These are phyloP conservation scores for Fusarium sp. DNA, from an alignment of 2,329 filamentous ascomycete species.

Conservation along the genomic window DNA sequence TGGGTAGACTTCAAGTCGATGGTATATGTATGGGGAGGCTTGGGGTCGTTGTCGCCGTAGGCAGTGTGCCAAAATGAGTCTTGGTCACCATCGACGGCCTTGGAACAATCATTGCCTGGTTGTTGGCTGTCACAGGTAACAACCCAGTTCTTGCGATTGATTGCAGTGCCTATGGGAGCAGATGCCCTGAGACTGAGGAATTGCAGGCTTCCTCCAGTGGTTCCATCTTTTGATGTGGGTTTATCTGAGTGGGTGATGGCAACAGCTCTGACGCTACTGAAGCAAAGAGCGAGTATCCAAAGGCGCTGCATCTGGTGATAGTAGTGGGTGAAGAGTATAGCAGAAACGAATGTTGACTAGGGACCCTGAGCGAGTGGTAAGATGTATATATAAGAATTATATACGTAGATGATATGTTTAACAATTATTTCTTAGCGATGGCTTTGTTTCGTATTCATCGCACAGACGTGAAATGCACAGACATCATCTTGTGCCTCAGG, in stretches of 20 bases:
- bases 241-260: background rate
- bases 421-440: no score
- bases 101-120: slow-evolving; percentile 18
- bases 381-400: no score
- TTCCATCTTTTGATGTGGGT: no score
- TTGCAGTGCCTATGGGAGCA: slow-evolving; percentile 6
- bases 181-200: background rate
- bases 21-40: slow-evolving; percentile 18
- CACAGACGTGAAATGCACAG: no score
- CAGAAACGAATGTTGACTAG: no score
- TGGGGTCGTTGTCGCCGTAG: slow-evolving; percentile 6
- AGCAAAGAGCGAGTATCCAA: background rate
- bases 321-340: background rate
- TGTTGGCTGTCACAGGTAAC: slow-evolving; percentile 30
- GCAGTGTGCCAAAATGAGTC: slow-evolving; percentile 30
- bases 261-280: background rate
- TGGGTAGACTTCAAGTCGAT: slow-evolving; percentile 21
- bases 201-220: background rate
- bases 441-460: no score
- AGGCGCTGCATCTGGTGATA: background rate
- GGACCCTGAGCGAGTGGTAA: no score
- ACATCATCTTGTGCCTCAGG: no score
- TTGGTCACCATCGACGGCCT: slow-evolving; percentile 24
- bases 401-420: no score
- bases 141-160: slow-evolving; percentile 21